phyloP scores from a whole-genome alignment of 2,329 filamentous ascomycete species.

The Fusarium pseudograminearum region DNA sequence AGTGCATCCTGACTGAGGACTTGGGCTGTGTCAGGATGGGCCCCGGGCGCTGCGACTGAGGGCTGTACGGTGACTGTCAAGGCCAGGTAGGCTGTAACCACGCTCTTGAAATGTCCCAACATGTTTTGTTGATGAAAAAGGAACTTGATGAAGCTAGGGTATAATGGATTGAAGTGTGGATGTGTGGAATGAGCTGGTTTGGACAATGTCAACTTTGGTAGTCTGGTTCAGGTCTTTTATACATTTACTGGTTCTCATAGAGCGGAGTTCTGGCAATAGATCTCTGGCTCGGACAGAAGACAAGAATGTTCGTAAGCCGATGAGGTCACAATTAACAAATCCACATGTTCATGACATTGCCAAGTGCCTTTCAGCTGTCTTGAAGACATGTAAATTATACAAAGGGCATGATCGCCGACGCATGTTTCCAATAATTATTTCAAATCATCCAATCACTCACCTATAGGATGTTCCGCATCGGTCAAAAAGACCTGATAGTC shows the following conservation, averaged over 20 bases:
- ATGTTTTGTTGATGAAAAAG: too few relatives aligned
- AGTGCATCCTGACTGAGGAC: too few relatives aligned
- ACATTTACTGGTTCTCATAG: fast-evolving
- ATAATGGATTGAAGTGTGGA: not conserved
- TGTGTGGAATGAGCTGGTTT: not conserved
- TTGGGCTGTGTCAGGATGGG: too few relatives aligned
- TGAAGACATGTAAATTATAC: not conserved
- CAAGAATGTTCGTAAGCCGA: not conserved
- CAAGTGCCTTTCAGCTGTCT: not conserved
- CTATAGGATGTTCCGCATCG: not conserved
- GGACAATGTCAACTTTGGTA: not conserved
- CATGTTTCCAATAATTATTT: not conserved
- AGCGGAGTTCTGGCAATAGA: not conserved
- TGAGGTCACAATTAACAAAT: not conserved
- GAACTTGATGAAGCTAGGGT: too few relatives aligned
- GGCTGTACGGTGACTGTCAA: too few relatives aligned
- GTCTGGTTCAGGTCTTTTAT: not conserved
- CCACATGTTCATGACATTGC: fast-evolving
- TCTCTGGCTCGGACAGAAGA: not conserved
- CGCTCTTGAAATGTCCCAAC: too few relatives aligned
- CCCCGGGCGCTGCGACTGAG: too few relatives aligned
- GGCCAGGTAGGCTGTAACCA: too few relatives aligned
- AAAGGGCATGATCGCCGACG: not conserved
- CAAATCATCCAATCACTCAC: not conserved
- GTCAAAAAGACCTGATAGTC: not conserved